Conservation (phyloP, 306 rosid species). For the Rosa persica region DNA sequence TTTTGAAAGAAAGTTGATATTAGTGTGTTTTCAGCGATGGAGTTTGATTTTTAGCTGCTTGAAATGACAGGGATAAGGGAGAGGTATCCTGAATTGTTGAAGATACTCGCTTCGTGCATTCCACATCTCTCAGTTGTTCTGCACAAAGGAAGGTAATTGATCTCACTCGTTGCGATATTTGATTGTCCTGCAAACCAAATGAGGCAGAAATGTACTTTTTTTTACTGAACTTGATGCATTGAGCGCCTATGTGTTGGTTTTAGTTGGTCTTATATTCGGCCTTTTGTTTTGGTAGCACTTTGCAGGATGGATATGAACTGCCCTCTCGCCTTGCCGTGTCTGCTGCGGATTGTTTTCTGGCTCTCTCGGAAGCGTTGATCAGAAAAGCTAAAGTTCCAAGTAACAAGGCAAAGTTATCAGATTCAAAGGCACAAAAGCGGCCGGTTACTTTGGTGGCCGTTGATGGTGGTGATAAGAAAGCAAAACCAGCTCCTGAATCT, state of each 20-base stretch:
- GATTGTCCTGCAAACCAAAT: not conserved
- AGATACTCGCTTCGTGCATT: slow-evolving; percentile 50
- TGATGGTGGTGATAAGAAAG: slow-evolving; percentile 40
- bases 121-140: slow-evolving; percentile 44
- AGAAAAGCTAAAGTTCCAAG: slow-evolving; percentile 39
- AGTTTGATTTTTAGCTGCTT: not conserved
- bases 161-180: not conserved
- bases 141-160: slow-evolving; percentile 63
- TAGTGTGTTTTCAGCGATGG: not conserved
- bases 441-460: slow-evolving; percentile 35
- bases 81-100: slow-evolving; percentile 59
- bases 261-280: slow-evolving; percentile 10
- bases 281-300: slow-evolving; percentile 47
- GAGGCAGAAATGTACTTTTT: not conserved
- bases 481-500: slow-evolving; percentile 41
- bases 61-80: slow-evolving; percentile 59
- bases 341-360: slow-evolving; percentile 80
- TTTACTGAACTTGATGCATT: not conserved
- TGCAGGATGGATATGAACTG: slow-evolving; percentile 83
- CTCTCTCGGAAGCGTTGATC: slow-evolving; percentile 62
- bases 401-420: slow-evolving; percentile 37
- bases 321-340: slow-evolving; percentile 89
- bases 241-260: not conserved
- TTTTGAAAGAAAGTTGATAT: not conserved
- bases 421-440: slow-evolving; percentile 38